Conservation (phyloP, 1,284 basidiomycete species). For the Rhodotorula mucilaginosa region DNA sequence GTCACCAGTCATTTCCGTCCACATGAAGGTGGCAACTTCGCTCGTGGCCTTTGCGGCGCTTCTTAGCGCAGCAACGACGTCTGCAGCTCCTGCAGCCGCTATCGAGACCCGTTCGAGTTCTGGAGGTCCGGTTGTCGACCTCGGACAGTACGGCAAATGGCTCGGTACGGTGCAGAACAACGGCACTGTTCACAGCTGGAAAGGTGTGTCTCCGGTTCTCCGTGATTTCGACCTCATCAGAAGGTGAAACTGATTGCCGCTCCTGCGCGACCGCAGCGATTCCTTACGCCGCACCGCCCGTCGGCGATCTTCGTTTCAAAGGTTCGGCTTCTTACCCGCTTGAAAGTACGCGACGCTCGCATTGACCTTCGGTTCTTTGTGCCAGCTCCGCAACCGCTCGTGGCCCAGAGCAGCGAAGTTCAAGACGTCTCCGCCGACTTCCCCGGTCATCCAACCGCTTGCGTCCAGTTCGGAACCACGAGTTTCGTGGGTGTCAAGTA, state of each 20-base stretch:
- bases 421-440: conserved; percentile 17
- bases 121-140: conserved; percentile 24
- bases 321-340: background rate
- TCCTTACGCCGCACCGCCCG: conserved; percentile 35
- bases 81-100: too few relatives aligned
- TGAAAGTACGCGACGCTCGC: background rate
- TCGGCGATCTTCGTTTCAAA: conserved; percentile 38
- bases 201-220: conserved; percentile 9
- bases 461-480: conserved; percentile 32
- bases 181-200: conserved; percentile 31
- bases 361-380: background rate
- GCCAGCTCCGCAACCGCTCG: conserved; percentile 16
- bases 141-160: conserved; percentile 30
- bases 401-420: conserved; percentile 1
- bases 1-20: too few relatives aligned
- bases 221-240: too few relatives aligned
- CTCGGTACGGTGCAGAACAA: conserved; percentile 29
- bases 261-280: conserved; percentile 6
- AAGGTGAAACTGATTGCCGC: too few relatives aligned
- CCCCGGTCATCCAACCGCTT: conserved; percentile 4
- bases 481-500: conserved; percentile 28
- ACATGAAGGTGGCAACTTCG: too few relatives aligned
- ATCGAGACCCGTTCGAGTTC: too few relatives aligned
- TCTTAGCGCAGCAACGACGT: too few relatives aligned
- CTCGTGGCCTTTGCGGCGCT: too few relatives aligned